These are phyloP conservation scores for Salvia miltiorrhiza DNA, from an alignment of 257 asterid species.

Conservation along the genomic window DNA sequence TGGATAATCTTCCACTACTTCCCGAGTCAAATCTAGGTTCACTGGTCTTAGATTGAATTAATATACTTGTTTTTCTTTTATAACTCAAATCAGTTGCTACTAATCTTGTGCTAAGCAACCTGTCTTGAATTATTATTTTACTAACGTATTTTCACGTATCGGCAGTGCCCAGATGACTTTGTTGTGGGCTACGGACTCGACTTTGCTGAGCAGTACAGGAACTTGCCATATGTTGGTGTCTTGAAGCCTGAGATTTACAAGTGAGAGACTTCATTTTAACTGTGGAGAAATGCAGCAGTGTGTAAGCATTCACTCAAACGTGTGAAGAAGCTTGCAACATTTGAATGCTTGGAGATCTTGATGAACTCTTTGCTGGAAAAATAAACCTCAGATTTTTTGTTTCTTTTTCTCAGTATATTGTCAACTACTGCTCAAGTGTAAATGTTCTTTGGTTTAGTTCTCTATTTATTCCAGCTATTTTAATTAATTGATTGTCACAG, in stretches of 20 bases:
- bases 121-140: background rate
- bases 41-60: too few relatives aligned
- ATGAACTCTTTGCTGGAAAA: background rate
- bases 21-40: too few relatives aligned
- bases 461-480: background rate
- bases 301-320: background rate
- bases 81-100: background rate
- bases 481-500: background rate
- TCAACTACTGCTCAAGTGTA: background rate
- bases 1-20: too few relatives aligned
- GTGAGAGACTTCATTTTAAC: slow-evolving; percentile 23
- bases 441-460: background rate
- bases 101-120: background rate
- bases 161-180: slow-evolving; percentile 80
- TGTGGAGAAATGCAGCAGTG: background rate
- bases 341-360: background rate
- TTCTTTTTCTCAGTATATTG: background rate
- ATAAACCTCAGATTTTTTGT: background rate
- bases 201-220: slow-evolving; percentile 76
- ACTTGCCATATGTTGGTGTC: slow-evolving; percentile 80
- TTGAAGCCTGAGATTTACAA: slow-evolving; percentile 75
- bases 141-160: background rate
- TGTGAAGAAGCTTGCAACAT: slow-evolving; percentile 2
- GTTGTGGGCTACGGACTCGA: slow-evolving; percentile 96
- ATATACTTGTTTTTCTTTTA: background rate